These are phyloP conservation scores for Fraxinus anomala DNA, from an alignment of 257 asterid species.

Conservation along the genomic window DNA sequence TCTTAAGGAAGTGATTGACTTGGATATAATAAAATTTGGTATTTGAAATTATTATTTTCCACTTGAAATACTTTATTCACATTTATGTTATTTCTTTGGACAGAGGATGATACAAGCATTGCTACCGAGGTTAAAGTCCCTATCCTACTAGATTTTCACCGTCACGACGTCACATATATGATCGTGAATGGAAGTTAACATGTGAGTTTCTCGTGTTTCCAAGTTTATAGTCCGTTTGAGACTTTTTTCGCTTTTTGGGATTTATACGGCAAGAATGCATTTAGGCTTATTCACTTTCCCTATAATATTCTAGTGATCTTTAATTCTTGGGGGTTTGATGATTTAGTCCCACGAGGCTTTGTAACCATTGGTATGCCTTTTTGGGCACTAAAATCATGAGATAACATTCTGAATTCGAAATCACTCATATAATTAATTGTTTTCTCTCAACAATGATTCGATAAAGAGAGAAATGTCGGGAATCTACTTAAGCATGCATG, in stretches of 20 bases:
- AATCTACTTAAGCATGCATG: no score
- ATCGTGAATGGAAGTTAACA: conserved; percentile 83
- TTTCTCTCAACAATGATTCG: no score
- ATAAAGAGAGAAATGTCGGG: no score
- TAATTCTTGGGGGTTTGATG: background rate
- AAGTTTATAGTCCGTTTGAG: background rate
- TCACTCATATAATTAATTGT: no score
- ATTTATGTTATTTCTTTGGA: conserved; percentile 33
- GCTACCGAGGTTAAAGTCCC: conserved; percentile 83
- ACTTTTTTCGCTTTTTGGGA: background rate
- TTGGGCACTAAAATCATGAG: no score
- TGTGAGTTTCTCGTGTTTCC: conserved; percentile 53
- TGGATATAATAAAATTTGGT: no score
- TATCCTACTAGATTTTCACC: conserved; percentile 72
- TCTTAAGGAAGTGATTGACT: no score
- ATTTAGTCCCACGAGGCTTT: background rate
- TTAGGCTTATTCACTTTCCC: conserved; percentile 3
- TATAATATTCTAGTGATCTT: background rate
- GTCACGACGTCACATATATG: conserved; percentile 54
- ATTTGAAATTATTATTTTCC: no score
- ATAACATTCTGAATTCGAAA: no score
- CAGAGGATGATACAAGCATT: conserved; percentile 97
- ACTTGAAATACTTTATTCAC: background rate
- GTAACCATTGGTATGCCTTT: no score
- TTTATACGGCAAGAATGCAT: background rate